phyloP scores from a whole-genome alignment of 805 yeast species.

The Danielozyma ontarioensis region DNA sequence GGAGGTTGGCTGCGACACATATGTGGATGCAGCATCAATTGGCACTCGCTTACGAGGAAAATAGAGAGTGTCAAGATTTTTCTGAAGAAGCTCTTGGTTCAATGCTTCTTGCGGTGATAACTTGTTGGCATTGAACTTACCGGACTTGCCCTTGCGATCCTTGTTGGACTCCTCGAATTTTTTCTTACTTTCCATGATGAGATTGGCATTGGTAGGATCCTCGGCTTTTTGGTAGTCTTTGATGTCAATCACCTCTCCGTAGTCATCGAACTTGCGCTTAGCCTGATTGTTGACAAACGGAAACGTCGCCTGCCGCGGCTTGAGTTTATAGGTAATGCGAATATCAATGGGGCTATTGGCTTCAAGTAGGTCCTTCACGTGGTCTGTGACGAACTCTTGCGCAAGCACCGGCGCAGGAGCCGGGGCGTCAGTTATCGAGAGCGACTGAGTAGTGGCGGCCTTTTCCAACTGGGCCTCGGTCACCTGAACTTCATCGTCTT shows the following conservation, averaged over 20 bases:
- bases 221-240: conserved; percentile 58
- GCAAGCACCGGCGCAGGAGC: conserved; percentile 4
- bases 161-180: conserved; percentile 26
- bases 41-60: conserved; percentile 46
- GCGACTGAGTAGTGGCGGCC: neutral
- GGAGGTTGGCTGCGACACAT: conserved; percentile 12
- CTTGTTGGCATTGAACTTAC: conserved; percentile 18
- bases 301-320: conserved; percentile 63
- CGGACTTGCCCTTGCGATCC: conserved; percentile 9
- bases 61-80: conserved; percentile 43
- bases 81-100: conserved; percentile 35
- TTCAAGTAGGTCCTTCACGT: conserved; percentile 33
- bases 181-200: conserved; percentile 33
- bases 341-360: conserved; percentile 51
- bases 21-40: conserved; percentile 13
- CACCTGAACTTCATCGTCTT: conserved; percentile 26
- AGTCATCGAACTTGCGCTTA: conserved; percentile 71
- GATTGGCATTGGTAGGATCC: conserved; percentile 35
- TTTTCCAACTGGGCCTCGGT: conserved; percentile 13
- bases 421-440: conserved; percentile 1
- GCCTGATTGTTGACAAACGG: conserved; percentile 53
- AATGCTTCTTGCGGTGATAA: conserved; percentile 40
- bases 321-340: conserved; percentile 35
- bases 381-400: conserved; percentile 28
- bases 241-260: conserved; percentile 72